Evolutionary conservation across 495 filamentous ascomycete genomes (phyloP).

Genomic region (Platismatia glauca): DNA sequence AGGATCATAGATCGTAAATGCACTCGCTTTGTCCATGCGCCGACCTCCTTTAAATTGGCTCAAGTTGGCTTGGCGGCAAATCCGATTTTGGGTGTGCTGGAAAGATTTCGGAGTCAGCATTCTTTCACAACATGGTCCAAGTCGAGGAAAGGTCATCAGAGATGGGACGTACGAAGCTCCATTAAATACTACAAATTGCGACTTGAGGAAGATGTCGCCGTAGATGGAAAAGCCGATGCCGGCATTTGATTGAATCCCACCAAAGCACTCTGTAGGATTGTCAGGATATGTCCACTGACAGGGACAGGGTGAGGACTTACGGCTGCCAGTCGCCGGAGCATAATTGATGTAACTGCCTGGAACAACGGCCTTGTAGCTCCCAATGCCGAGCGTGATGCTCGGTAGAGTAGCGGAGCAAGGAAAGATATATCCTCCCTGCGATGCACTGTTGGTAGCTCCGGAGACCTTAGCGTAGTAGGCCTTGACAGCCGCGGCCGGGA

Average conservation of each 20-base stretch:
- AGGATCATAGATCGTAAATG: background rate
- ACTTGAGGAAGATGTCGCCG: slow-evolving; percentile 73
- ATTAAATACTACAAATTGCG: slow-evolving; percentile 70
- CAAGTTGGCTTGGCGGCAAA: slow-evolving; percentile 45
- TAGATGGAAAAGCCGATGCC: slow-evolving; percentile 61
- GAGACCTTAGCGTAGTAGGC: slow-evolving; percentile 56
- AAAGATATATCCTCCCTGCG: slow-evolving; percentile 57
- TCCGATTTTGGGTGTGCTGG: slow-evolving; percentile 45
- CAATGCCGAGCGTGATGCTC: slow-evolving; percentile 51
- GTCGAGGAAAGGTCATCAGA: no score
- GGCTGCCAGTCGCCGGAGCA: slow-evolving; percentile 33
- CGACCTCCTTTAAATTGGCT: no score
- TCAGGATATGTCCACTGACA: slow-evolving; percentile 1
- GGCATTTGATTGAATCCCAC: slow-evolving; percentile 53
- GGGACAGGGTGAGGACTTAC: slow-evolving; percentile 13
- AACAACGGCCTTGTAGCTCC: slow-evolving; percentile 37
- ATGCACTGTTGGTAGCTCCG: slow-evolving; percentile 38
- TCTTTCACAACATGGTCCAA: no score
- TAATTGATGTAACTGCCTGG: slow-evolving; percentile 39
- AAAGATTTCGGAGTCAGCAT: no score
- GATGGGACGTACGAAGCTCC: no score
- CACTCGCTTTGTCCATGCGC: background rate
- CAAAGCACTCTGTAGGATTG: slow-evolving; percentile 45
- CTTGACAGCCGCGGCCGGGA: slow-evolving; percentile 46
- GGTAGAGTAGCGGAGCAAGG: slow-evolving; percentile 56